Conservation (phyloP, 1,284 basidiomycete genomes). For the Marasmius fiardii region DNA sequence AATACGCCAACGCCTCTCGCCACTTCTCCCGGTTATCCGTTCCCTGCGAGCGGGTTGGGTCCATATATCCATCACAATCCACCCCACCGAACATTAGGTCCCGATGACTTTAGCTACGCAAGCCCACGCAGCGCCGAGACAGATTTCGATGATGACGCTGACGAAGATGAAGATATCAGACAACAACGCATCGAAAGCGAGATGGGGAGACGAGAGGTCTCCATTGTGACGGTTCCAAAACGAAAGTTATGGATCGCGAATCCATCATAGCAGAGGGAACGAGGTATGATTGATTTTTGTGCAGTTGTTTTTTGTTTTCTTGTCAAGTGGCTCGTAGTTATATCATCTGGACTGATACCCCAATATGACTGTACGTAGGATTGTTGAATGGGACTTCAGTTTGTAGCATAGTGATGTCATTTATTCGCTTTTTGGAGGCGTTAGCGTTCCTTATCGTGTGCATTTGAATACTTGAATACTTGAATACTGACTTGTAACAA, state of each 20-base stretch:
- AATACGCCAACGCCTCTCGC: slow-evolving; percentile 28
- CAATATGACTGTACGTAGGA: background rate
- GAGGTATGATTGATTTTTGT: background rate
- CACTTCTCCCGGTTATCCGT: slow-evolving; percentile 42
- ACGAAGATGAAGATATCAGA: slow-evolving; percentile 61
- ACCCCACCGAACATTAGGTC: slow-evolving; percentile 42
- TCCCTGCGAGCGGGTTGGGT: slow-evolving; percentile 41
- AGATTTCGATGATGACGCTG: slow-evolving; percentile 64
- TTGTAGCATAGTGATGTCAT: background rate
- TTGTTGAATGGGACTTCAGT: background rate
- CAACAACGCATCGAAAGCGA: slow-evolving; percentile 76
- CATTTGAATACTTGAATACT: no score
- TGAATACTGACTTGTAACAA: no score
- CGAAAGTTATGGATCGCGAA: slow-evolving; percentile 71
- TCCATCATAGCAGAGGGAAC: slow-evolving; percentile 38
- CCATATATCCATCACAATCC: slow-evolving; percentile 67
- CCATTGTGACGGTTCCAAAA: slow-evolving; percentile 75
- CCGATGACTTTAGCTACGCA: slow-evolving; percentile 41
- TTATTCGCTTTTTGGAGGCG: background rate
- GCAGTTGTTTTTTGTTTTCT: slow-evolving; percentile 1
- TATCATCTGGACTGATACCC: slow-evolving; percentile 3
- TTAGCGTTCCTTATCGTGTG: background rate
- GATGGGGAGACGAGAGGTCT: slow-evolving; percentile 74
- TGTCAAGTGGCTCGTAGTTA: background rate
- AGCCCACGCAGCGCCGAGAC: slow-evolving; percentile 42